Percentiles rank a stretch among this genome's conserved stretches.
phyloP scores from a whole-genome alignment of 2,329 filamentous ascomycete species.

The Boeremia exigua region DNA sequence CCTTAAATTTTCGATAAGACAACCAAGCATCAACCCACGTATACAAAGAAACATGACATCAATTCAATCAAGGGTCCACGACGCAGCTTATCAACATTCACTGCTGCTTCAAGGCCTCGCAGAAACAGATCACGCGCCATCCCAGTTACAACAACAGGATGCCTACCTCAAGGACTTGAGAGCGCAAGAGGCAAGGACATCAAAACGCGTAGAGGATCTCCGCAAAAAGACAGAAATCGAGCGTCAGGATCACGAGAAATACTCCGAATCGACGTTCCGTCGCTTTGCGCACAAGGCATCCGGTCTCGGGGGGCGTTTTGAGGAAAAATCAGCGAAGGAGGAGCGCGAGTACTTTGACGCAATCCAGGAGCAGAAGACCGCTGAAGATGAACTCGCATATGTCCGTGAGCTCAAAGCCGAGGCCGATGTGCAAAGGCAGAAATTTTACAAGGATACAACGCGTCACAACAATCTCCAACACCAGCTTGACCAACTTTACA shows the following conservation, averaged over 20 bases:
- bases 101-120: conserved; percentile 34
- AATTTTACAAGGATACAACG: conserved; percentile 23
- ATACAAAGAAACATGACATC: conserved; percentile 22
- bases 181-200: conserved; percentile 27
- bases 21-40: not conserved
- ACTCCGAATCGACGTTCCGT: conserved; percentile 40
- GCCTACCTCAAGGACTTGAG: conserved; percentile 38
- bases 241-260: conserved; percentile 43
- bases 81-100: conserved; percentile 34
- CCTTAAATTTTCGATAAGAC: not conserved
- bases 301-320: conserved; percentile 36
- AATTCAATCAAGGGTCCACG: conserved; percentile 33
- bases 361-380: conserved; percentile 40
- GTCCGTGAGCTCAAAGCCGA: conserved; percentile 31
- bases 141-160: conserved; percentile 40
- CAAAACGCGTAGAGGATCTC: conserved; percentile 24
- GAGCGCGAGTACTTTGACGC: conserved; percentile 46
- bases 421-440: conserved; percentile 26
- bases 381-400: conserved; percentile 40
- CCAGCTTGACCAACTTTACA: conserved; percentile 39
- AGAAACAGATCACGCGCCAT: conserved; percentile 38
- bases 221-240: conserved; percentile 29
- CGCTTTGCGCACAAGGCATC: conserved; percentile 42
- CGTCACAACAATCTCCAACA: conserved; percentile 30
- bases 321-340: conserved; percentile 43